Evolutionary conservation across 2,329 filamentous ascomycete species (phyloP).

Genomic region (Byssoonygena ceratinophila): DNA sequence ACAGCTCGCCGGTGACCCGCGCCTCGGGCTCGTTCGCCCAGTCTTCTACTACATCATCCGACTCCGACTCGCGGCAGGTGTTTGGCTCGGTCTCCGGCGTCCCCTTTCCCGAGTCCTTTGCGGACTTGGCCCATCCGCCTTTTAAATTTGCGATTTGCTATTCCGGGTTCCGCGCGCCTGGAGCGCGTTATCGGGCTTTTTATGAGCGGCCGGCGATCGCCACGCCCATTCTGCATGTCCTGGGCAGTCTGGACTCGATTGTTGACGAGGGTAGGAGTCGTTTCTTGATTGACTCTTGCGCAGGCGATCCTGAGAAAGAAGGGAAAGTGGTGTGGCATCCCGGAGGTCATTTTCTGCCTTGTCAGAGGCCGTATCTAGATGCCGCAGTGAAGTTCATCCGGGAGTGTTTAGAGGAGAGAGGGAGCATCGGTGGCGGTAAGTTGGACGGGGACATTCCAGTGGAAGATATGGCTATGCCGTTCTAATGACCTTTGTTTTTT

Average conservation of each 20-base stretch:
- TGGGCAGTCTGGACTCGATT: slow-evolving; percentile 76
- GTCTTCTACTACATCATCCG: neutral
- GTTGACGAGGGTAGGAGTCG: slow-evolving; percentile 67
- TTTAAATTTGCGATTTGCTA: slow-evolving; percentile 66
- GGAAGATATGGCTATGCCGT: slow-evolving; percentile 60
- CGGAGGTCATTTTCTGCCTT: slow-evolving; percentile 81
- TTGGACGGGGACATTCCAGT: slow-evolving; percentile 44
- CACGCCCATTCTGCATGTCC: slow-evolving; percentile 70
- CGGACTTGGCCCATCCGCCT: slow-evolving; percentile 39
- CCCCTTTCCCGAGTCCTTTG: slow-evolving; percentile 43
- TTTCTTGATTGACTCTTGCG: slow-evolving; percentile 56
- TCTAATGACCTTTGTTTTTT: slow-evolving; percentile 32
- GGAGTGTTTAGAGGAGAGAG: slow-evolving; percentile 36
- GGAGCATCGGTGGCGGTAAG: slow-evolving; percentile 6
- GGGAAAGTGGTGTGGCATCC: slow-evolving; percentile 59
- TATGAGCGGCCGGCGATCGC: slow-evolving; percentile 60
- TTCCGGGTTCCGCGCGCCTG: slow-evolving; percentile 61
- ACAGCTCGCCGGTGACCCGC: slow-evolving; percentile 10
- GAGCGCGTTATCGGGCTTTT: slow-evolving; percentile 53
- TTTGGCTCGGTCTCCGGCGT: slow-evolving; percentile 35
- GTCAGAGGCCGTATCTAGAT: slow-evolving; percentile 69
- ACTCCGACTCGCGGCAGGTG: neutral
- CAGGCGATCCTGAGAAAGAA: slow-evolving; percentile 41
- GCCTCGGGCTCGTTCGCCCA: slow-evolving; percentile 1
- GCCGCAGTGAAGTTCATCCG: slow-evolving; percentile 63